Percentiles rank a stretch among this genome's conserved stretches.
Conservation (phyloP, 2,329 filamentous ascomycete species). For the Aspergillus costaricaensis region DNA sequence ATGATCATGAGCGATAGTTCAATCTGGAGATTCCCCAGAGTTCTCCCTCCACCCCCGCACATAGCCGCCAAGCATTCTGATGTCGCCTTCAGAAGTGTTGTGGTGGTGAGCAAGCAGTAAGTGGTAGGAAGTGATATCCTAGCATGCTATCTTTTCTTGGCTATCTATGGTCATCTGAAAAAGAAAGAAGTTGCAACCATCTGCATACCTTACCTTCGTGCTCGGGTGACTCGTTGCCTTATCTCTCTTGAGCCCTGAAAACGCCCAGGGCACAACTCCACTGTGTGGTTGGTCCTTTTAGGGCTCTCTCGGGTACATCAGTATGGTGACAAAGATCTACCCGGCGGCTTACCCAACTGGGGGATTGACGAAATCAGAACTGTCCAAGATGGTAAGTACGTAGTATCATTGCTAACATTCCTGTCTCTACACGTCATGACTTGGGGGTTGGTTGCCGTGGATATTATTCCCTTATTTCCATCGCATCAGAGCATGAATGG, state of each 20-base stretch:
- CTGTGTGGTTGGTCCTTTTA: background rate
- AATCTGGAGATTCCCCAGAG: conserved; percentile 17
- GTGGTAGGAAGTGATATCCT: background rate
- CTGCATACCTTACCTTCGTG: background rate
- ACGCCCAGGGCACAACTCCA: background rate
- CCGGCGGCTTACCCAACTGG: background rate
- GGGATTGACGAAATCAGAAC: conserved; percentile 12
- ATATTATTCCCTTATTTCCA: background rate
- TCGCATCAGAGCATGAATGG: background rate
- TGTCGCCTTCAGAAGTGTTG: background rate
- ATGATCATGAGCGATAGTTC: background rate
- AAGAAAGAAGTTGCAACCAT: background rate
- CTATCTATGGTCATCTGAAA: background rate
- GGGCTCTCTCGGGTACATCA: background rate
- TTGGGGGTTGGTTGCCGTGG: background rate
- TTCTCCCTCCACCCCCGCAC: conserved; percentile 16
- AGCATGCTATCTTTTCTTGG: background rate
- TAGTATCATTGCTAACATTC: conserved; percentile 5
- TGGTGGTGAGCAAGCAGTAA: background rate
- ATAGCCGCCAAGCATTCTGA: conserved; percentile 12
- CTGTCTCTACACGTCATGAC: conserved; percentile 17
- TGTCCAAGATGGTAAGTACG: conserved; percentile 1
- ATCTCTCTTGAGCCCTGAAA: background rate
- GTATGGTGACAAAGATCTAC: conserved; percentile 10
- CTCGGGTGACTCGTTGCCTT: conserved; percentile 14